Evolutionary conservation across 805 yeast species (phyloP), one percentile per base, ranked within the genome.

Genomic region (Hanseniaspora taiwanica): DNA sequence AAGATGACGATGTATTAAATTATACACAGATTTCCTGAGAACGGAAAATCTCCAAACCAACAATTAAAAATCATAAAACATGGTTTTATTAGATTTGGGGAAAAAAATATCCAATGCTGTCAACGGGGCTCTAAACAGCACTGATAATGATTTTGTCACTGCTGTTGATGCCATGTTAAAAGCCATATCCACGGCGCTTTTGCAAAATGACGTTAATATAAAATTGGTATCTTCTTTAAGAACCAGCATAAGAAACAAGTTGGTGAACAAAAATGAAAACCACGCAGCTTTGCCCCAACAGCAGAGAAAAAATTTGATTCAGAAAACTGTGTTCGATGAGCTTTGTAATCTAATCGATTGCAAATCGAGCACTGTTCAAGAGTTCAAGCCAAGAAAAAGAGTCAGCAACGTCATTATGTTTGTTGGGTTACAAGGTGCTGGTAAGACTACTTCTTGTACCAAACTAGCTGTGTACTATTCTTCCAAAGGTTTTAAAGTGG

Each of bases 401-500:
- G 72, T 73, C 51, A 56, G 76, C 8, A 76, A 81, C 54, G 82
- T 89, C 24, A 81, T 91, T 48, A 91, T 91, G 98, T 82, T 91
- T 70, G 98, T 91, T 44, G 98, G 98, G 56, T 68, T 91, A 44
- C 98, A 91, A 61, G 98, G 98, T 66, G 91, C 97, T 10, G 98
- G 98, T 71, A 91, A 91, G 59, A 91, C 98, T 24, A 91, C 98
- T 0, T 78, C 96, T 2, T 87, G 96, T 75, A 91, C 98, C 1
- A 91, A 91, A 53, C 68, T 89, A 51, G 98, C 98, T 0, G 94
- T 85, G 2, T 87, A 83, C 58, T 91, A 91, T 58, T 89, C 86
- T 54, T 75, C 87, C 55, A 70, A 96, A 54, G 96, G 96, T 2
- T 85, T 78, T 63, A 87, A 86, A 58, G 94, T 85, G 36, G 97